phyloP scores from a whole-genome alignment of 352 stramenopile genomes.

The Blastocystis sp. region DNA sequence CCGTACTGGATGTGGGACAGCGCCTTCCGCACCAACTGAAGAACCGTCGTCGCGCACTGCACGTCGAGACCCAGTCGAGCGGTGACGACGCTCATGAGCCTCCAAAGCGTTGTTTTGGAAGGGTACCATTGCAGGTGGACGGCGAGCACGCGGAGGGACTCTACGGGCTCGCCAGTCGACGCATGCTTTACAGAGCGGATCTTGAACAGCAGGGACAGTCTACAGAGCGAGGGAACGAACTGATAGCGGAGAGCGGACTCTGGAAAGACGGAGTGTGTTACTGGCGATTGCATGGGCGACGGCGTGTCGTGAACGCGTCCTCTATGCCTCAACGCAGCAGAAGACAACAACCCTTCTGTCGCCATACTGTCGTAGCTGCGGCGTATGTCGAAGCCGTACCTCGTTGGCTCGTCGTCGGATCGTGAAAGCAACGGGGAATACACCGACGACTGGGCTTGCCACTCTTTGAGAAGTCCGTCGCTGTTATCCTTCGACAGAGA shows the following conservation, averaged over 20 bases:
- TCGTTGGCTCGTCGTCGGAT: background rate
- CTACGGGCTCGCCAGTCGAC: background rate
- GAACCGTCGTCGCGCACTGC: background rate
- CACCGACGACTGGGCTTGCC: background rate
- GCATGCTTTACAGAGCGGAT: background rate
- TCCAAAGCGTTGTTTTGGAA: background rate
- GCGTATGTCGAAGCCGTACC: background rate
- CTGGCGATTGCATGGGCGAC: constrained; percentile 34
- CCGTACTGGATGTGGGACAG: background rate
- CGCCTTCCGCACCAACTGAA: background rate
- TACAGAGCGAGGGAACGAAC: background rate
- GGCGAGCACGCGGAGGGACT: constrained; percentile 3
- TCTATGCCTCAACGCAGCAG: background rate
- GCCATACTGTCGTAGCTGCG: background rate
- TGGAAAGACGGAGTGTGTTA: background rate
- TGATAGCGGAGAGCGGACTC: constrained; percentile 30
- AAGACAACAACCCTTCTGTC: background rate
- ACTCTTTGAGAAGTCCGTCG: background rate
- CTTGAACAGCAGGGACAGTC: background rate
- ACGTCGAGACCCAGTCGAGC: background rate
- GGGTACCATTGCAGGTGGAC: constrained; percentile 13
- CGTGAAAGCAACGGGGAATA: background rate
- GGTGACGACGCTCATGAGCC: background rate
- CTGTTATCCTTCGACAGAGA: constrained; percentile 4
- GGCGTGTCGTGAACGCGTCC: background rate